Evolutionary conservation across 257 asterid genomes (phyloP).

Genomic region (Cruciata laevipes): DNA sequence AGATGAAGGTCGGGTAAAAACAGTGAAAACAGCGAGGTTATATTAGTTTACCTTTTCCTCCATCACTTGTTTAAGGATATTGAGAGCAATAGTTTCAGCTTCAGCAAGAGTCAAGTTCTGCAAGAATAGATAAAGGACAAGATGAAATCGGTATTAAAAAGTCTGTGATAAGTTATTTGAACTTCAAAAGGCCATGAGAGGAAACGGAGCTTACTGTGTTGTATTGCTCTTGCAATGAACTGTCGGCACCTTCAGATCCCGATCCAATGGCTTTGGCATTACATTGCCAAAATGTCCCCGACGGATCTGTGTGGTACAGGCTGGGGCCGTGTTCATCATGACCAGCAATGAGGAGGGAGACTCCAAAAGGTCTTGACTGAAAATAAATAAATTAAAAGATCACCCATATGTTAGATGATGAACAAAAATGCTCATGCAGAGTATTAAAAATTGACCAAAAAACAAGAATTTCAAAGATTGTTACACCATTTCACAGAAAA

Average conservation of each 20-base stretch:
- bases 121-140: slow-evolving; percentile 9
- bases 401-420: neutral
- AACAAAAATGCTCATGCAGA: slow-evolving; percentile 11
- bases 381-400: neutral
- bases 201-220: slow-evolving; percentile 44
- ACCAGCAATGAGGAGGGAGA: slow-evolving; percentile 91
- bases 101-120: slow-evolving; percentile 71
- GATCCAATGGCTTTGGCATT: slow-evolving; percentile 97
- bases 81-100: slow-evolving; percentile 80
- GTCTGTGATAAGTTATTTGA: neutral
- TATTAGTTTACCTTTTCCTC: slow-evolving; percentile 59
- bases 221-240: slow-evolving; percentile 95
- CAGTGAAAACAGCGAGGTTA: neutral
- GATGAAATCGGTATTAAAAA: slow-evolving; percentile 1
- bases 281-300: slow-evolving; percentile 97
- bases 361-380: slow-evolving; percentile 99
- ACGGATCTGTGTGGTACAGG: slow-evolving; percentile 87
- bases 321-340: slow-evolving; percentile 92
- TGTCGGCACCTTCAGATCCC: slow-evolving; percentile 97
- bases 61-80: slow-evolving; percentile 85
- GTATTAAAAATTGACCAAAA: neutral
- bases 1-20: neutral
- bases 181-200: neutral
- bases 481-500: too few relatives aligned
- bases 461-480: neutral